phyloP scores from a whole-genome alignment of 225 moss, liverwort and hornwort species.

The Bryoerythrophyllum caledonicum region DNA sequence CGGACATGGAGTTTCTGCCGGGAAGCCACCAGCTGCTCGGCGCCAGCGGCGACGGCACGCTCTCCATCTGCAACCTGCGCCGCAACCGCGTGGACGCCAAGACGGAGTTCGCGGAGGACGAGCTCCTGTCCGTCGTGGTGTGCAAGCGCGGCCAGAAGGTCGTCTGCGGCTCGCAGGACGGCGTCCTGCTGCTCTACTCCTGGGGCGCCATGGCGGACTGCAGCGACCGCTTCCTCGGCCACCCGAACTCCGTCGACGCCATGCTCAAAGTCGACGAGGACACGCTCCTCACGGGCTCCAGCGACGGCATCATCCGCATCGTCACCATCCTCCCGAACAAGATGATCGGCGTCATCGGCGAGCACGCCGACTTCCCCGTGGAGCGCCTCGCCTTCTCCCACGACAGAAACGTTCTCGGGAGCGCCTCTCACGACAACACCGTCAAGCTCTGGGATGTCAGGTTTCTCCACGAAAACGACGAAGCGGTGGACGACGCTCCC shows the following conservation, averaged over 20 bases:
- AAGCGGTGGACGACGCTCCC: slow-evolving; percentile 38
- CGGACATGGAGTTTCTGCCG: slow-evolving; percentile 94
- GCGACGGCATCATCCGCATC: slow-evolving; percentile 90
- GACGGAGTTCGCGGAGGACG: slow-evolving; percentile 92
- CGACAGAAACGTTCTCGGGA: slow-evolving; percentile 69
- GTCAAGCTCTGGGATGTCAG: slow-evolving; percentile 96
- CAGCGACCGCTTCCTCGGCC: slow-evolving; percentile 93
- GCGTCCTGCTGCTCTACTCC: slow-evolving; percentile 79
- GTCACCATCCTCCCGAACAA: slow-evolving; percentile 88
- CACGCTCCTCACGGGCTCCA: slow-evolving; percentile 84
- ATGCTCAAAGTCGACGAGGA: slow-evolving; percentile 94
- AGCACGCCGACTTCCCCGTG: slow-evolving; percentile 92
- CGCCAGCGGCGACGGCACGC: slow-evolving; percentile 87
- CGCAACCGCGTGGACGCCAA: slow-evolving; percentile 69
- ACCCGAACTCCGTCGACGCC: slow-evolving; percentile 91
- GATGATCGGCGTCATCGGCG: slow-evolving; percentile 96
- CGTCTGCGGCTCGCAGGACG: slow-evolving; percentile 88
- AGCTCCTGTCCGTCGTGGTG: slow-evolving; percentile 83
- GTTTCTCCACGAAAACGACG: slow-evolving; percentile 65
- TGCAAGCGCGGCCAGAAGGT: slow-evolving; percentile 90
- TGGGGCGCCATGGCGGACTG: slow-evolving; percentile 97
- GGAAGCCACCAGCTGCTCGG: slow-evolving; percentile 69
- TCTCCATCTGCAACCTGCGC: slow-evolving; percentile 81
- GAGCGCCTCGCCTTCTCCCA: slow-evolving; percentile 82
- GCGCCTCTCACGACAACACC: slow-evolving; percentile 87